Evolutionary conservation across 306 rosid genomes (phyloP).

Genomic region (Abrus precatorius): DNA sequence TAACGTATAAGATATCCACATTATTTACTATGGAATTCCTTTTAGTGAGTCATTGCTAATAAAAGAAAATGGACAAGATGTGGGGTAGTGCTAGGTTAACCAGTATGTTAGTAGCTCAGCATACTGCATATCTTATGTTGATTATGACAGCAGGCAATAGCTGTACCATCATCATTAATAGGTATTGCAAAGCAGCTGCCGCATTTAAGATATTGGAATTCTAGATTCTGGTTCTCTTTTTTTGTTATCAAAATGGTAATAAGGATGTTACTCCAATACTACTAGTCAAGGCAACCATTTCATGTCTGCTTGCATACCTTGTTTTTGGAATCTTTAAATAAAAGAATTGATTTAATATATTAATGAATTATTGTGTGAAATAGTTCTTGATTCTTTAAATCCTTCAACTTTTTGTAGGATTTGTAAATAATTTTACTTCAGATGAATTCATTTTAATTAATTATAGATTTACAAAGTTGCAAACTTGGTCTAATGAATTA

Average conservation of each 20-base stretch:
- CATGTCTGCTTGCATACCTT: not conserved
- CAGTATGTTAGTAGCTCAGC: not conserved
- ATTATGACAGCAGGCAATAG: not conserved
- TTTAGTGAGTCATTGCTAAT: not conserved
- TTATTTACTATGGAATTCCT: not conserved
- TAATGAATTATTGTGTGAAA: not conserved
- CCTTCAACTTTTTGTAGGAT: not conserved
- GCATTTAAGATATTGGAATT: no score
- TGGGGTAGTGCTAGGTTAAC: constrained; percentile 2
- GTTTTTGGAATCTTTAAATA: not conserved
- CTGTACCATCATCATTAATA: no score
- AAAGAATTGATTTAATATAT: not conserved
- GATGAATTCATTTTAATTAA: not conserved
- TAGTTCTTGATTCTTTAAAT: not conserved
- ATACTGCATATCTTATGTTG: not conserved
- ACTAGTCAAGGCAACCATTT: no score
- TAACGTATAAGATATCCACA: not conserved
- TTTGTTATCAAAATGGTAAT: no score
- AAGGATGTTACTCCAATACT: no score
- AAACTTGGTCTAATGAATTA: not conserved
- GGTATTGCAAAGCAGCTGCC: no score
- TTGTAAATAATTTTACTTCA: not conserved
- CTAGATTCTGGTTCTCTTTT: no score
- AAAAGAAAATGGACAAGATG: not conserved
- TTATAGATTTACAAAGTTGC: not conserved